These are phyloP conservation scores for Kwoniella shandongensis DNA, from an alignment of 768 basidiomycete species.

Conservation along the genomic window DNA sequence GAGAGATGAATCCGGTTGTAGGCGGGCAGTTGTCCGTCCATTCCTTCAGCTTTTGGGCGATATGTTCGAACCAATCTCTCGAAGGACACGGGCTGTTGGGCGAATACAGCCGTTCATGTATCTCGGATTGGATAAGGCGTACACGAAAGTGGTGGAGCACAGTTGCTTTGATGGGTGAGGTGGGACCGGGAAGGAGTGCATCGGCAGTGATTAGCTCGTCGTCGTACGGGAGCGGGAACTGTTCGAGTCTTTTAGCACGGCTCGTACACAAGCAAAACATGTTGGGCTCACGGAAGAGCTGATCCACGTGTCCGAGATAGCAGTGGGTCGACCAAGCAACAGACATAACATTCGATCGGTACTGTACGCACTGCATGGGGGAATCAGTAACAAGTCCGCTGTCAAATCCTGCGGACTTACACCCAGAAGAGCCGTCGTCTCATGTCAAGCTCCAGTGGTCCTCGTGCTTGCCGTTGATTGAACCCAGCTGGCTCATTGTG, in stretches of 20 bases:
- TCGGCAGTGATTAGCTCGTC: slow-evolving; percentile 1
- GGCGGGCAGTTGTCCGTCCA: not conserved
- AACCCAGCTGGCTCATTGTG: slow-evolving; percentile 3
- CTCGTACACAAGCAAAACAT: too few relatives aligned
- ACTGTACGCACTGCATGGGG: slow-evolving; percentile 20
- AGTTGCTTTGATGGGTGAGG: slow-evolving; percentile 3
- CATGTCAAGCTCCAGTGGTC: slow-evolving; percentile 15
- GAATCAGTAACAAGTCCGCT: too few relatives aligned
- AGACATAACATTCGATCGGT: slow-evolving; percentile 15
- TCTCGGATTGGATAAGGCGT: slow-evolving; percentile 20
- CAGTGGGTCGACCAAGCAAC: slow-evolving; percentile 14
- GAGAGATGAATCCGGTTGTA: not conserved
- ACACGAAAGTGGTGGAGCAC: slow-evolving; percentile 17
- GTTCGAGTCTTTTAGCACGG: too few relatives aligned
- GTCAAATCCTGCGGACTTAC: slow-evolving; percentile 18
- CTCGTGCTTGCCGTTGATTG: not conserved
- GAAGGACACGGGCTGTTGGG: slow-evolving; percentile 2
- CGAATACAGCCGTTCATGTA: slow-evolving; percentile 11
- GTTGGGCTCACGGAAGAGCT: slow-evolving; percentile 12
- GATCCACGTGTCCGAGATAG: slow-evolving; percentile 21
- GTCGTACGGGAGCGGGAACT: slow-evolving; percentile 4
- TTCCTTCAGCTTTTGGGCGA: not conserved
- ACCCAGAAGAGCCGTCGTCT: slow-evolving; percentile 21
- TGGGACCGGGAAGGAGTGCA: not conserved
- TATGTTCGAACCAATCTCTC: slow-evolving; percentile 11